These are phyloP conservation scores for Suillus weaverae DNA, from an alignment of 768 basidiomycete species.

Conservation along the genomic window DNA sequence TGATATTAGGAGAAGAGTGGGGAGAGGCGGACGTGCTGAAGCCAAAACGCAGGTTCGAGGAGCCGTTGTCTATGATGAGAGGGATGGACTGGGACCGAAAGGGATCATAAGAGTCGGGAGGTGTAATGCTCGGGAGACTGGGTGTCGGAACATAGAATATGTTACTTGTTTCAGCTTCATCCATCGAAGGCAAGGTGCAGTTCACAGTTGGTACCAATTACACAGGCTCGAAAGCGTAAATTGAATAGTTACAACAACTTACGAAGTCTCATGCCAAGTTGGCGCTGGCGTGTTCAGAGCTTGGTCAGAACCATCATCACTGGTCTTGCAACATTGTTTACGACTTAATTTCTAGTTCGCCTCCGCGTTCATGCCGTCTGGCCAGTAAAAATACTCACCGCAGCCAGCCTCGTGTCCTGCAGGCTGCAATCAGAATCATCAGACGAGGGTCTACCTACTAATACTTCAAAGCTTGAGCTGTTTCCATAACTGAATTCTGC, in stretches of 20 bases:
- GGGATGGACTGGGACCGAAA: conserved; percentile 56
- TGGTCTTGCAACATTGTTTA: not conserved
- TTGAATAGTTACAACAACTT: not conserved
- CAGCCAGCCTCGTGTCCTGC: not conserved
- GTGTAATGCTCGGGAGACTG: conserved; percentile 34
- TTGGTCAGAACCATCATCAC: not conserved
- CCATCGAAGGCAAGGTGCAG: not conserved
- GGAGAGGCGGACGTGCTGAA: conserved; percentile 66
- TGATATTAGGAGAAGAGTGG: conserved; percentile 63
- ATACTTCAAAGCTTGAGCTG: not conserved
- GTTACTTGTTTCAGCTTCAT: conserved; percentile 5
- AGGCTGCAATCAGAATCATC: not conserved
- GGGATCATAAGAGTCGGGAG: conserved; percentile 48
- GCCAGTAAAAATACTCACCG: not conserved
- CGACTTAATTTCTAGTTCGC: not conserved
- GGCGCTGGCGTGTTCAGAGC: not conserved
- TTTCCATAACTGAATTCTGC: not conserved
- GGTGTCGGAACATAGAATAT: conserved; percentile 22
- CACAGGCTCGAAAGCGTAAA: not conserved
- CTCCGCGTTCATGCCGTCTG: not conserved
- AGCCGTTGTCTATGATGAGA: conserved; percentile 88
- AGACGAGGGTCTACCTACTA: not conserved
- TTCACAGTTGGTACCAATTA: not conserved
- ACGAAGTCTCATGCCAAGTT: not conserved
- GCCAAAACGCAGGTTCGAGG: conserved; percentile 80